Base-by-base conservation (phyloP, 2,329 filamentous ascomycete species). In the Lachnellula cervina region DNA sequence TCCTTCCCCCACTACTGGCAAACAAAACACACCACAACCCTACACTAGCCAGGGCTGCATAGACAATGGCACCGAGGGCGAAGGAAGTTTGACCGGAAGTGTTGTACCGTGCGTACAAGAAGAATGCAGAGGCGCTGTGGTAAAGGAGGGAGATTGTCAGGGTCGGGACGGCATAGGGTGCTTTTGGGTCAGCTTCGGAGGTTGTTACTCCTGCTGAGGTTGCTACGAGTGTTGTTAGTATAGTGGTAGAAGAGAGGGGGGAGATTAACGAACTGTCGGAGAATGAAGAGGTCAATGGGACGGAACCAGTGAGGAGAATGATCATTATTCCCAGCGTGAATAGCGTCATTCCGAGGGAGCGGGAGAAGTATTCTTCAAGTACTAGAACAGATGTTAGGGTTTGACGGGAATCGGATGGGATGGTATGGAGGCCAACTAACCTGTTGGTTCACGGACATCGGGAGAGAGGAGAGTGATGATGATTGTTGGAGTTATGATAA, bases 351-450 rank as follows among this genome's bases (percentile, higher is more conserved):
- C 83, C 84, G 2, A 86, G 74, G 42, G 74, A 77, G 40, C 84
- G 80, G 48, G 78, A 78, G 66, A 88, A 79, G 73, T 88, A 88
- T 55, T 79, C 71, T 69, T 88, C 86, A 14, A 87, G 73, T 32
- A 73, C 82, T 83, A 57, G 25, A 19, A 8, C 16, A 11, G 40
- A 43, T 7, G 8, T n/a, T 4, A 19, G 5, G 11, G 16, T 7
- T n/a, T 48, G 37, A 16, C 4, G 21, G 19, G n/a, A 8, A n/a
- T n/a, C 47, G 46, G 7, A 13, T 17, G 7, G 46, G 7, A 13
- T 17, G 7, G 28, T 4, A 14, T 19, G n/a, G n/a, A 50, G 23
- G 28, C 14, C 9, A 19, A 47, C 75, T 59, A 72, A 84, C 80
- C 71, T 54, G 79, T 78, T 53, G 78, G 72, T 61, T 79, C 75